These are phyloP conservation scores for Solanum neorickii DNA, from an alignment of 257 asterid genomes.

Conservation along the genomic window DNA sequence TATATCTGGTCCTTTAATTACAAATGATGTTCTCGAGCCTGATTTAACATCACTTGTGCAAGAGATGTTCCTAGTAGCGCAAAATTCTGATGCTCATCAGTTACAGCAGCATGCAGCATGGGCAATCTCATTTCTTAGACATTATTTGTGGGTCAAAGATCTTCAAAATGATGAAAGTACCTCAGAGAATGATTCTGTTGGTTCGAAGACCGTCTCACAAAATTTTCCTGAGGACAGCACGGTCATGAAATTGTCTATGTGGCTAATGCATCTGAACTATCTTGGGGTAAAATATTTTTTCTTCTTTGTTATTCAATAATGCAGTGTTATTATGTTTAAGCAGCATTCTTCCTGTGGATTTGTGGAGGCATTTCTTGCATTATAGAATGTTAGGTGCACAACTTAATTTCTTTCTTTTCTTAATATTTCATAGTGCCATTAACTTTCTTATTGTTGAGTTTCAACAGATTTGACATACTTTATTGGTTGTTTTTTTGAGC, in stretches of 20 bases:
- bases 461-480: neutral
- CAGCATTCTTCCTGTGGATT: neutral
- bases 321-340: neutral
- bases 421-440: neutral
- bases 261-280: slow-evolving; percentile 63
- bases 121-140: slow-evolving; percentile 82
- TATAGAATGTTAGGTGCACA: neutral
- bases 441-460: neutral
- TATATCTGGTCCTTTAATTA: slow-evolving; percentile 40
- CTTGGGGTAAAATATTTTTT: slow-evolving; percentile 38
- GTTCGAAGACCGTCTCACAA: slow-evolving; percentile 35
- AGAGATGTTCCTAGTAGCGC: slow-evolving; percentile 73
- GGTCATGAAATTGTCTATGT: slow-evolving; percentile 68
- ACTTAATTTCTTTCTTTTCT: neutral
- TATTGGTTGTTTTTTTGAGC: neutral
- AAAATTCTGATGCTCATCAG: slow-evolving; percentile 57
- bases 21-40: slow-evolving; percentile 48
- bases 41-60: slow-evolving; percentile 55
- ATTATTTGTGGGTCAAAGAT: slow-evolving; percentile 41
- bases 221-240: slow-evolving; percentile 57
- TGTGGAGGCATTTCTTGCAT: neutral
- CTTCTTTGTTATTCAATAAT: neutral
- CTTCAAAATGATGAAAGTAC: slow-evolving; percentile 25
- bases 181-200: slow-evolving; percentile 27
- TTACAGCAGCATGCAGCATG: slow-evolving; percentile 79